phyloP scores from a whole-genome alignment of 106 monocot species.

The Phalaenopsis equestris region DNA sequence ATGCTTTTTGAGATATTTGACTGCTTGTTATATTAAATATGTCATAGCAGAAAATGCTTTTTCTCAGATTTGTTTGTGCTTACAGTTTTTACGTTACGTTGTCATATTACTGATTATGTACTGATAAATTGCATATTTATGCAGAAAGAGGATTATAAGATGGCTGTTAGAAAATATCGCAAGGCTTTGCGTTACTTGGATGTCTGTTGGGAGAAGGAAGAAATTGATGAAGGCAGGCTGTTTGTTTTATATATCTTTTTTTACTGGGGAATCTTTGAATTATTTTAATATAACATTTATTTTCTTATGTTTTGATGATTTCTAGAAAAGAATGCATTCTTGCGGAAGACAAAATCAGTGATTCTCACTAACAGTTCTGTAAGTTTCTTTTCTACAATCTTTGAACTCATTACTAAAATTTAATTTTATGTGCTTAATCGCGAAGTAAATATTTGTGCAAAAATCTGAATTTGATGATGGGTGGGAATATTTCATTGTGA shows the following conservation, averaged over 20 bases:
- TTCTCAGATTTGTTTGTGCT: neutral
- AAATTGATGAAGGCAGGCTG: slow-evolving; percentile 45
- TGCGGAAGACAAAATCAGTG: slow-evolving; percentile 44
- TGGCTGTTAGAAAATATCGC: slow-evolving; percentile 48
- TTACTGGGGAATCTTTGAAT: neutral
- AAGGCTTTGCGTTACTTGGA: slow-evolving; percentile 48
- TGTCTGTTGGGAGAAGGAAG: slow-evolving; percentile 53
- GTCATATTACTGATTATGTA: neutral
- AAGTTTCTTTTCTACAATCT: slow-evolving; percentile 12
- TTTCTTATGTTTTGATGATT: neutral
- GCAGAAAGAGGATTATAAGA: slow-evolving; percentile 48
- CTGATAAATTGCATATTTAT: neutral
- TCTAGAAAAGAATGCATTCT: slow-evolving; percentile 33
- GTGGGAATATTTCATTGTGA: neutral
- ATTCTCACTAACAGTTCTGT: slow-evolving; percentile 53
- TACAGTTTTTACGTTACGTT: neutral
- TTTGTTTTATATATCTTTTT: neutral
- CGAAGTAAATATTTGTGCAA: neutral
- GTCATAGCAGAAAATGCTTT: neutral
- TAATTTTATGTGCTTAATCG: neutral
- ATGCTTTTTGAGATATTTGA: slow-evolving; percentile 1
- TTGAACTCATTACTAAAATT: neutral
- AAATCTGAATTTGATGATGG: neutral
- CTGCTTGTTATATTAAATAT: neutral
- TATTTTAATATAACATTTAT: neutral